Base-by-base conservation (phyloP, 2,329 filamentous ascomycete species). In the Aspergillus japonicus region DNA sequence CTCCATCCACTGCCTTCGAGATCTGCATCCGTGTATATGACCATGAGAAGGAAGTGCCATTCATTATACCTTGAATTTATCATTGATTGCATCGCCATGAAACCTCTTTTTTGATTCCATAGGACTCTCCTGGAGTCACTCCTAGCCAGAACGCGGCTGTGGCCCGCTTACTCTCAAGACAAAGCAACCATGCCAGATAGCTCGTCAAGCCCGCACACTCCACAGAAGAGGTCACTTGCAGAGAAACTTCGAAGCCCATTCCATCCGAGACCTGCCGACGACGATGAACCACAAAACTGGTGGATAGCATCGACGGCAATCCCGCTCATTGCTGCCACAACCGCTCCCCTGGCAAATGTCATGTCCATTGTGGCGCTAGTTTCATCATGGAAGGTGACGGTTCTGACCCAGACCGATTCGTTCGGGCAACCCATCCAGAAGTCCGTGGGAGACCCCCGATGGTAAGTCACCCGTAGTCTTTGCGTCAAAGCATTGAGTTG, bases 331-430 rank as follows among this genome's bases (percentile, higher is more conserved):
- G 91, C 92, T 2, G 92, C 91, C 35, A 92, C 92, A 0, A 83
- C 95, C 2, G 92, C 91, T 0, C 93, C 93, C 0, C 85, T 96
- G 10, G 93, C 93, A 2, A 96, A 93, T 59, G 87, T 95, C 31
- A 89, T 95, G 75, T 94, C 89, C 59, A 92, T 96, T 60, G 92
- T 90, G 62, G 91, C 92, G 7, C 81, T 96, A n/a, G 90, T 91
- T 1, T 87, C 87, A 29, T 86, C 86, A 23, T 96, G 92, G 93
- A 83, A 90, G 61, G 79, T 81, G 56, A 69, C 81, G 47, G 77
- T 83, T 44, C 71, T 80, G 50, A 78, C 79, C 63, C 60, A 63
- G 10, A 68, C 71, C 0, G 77, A 82, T 5, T 71, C 81, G 1
- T 87, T 86, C 65, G 81, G 67, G 35, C 66, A 57, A 26, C 63